Evolutionary conservation across 129 eudicot genomes (phyloP).

Genomic region (Flaveria trinervia): DNA sequence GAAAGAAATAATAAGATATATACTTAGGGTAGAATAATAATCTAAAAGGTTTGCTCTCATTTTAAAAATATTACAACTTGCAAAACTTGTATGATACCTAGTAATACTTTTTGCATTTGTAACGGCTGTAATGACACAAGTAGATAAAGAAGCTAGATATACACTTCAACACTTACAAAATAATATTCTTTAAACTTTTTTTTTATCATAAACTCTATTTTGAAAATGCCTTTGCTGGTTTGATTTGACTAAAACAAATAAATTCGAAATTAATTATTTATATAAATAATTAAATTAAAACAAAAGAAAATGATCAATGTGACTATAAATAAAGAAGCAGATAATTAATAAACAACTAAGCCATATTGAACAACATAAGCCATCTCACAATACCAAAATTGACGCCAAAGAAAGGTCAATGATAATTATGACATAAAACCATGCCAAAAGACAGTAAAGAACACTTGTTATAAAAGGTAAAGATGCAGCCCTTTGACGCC

Average conservation of each 20-base stretch:
- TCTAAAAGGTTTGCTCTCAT: no score
- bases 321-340: not conserved
- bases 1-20: no score
- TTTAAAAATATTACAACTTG: no score
- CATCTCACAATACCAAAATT: slow-evolving; percentile 24
- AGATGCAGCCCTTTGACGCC: not conserved
- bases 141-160: no score
- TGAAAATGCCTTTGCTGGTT: not conserved
- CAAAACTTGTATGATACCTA: no score
- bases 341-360: not conserved
- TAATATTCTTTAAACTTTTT: no score
- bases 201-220: not conserved
- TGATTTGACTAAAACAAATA: not conserved
- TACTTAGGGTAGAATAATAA: no score
- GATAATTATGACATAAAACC: not conserved
- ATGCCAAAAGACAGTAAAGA: not conserved
- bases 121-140: no score
- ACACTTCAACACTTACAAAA: no score
- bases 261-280: not conserved
- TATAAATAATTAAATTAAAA: no score
- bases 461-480: not conserved
- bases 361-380: not conserved
- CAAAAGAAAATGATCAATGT: not conserved
- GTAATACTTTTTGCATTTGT: no score
- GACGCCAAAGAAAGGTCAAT: slow-evolving; percentile 11